phyloP scores from a whole-genome alignment of 805 yeast genomes.

The Saccharomycopsis sp. region DNA sequence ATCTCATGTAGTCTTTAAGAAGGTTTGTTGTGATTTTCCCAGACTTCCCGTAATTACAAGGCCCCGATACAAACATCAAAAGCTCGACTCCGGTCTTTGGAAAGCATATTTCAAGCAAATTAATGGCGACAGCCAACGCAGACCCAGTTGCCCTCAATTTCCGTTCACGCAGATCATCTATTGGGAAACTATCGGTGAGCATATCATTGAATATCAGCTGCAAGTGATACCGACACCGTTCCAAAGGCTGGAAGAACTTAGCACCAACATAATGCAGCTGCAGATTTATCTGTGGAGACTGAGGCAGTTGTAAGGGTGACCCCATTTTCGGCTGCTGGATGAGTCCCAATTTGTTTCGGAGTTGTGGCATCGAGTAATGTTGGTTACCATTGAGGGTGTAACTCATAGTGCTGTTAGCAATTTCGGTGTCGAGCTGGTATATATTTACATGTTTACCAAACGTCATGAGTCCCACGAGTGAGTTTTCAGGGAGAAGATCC shows the following conservation, averaged over 20 bases:
- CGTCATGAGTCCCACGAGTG: slow-evolving; percentile 51
- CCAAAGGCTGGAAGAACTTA: slow-evolving; percentile 42
- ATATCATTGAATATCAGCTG: slow-evolving; percentile 43
- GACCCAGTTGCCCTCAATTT: slow-evolving; percentile 51
- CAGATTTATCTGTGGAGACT: slow-evolving; percentile 8
- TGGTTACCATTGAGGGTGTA: slow-evolving; percentile 53
- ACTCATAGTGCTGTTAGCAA: slow-evolving; percentile 30
- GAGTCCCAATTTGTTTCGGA: slow-evolving; percentile 39
- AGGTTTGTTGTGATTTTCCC: slow-evolving; percentile 52
- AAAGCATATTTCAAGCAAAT: slow-evolving; percentile 33
- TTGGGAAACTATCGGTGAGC: slow-evolving; percentile 44
- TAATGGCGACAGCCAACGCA: slow-evolving; percentile 45
- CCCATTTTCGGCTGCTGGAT: background rate
- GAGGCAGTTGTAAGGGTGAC: slow-evolving; percentile 5
- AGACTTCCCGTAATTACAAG: slow-evolving; percentile 54
- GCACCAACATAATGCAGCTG: slow-evolving; percentile 26
- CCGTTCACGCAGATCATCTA: slow-evolving; percentile 37
- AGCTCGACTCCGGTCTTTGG: slow-evolving; percentile 49
- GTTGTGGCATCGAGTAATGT: slow-evolving; percentile 40
- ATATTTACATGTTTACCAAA: slow-evolving; percentile 56
- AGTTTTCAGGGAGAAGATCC: slow-evolving; percentile 41
- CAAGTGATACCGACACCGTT: slow-evolving; percentile 45
- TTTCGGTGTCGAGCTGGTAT: slow-evolving; percentile 37
- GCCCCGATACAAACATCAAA: slow-evolving; percentile 53
- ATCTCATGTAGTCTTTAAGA: slow-evolving; percentile 57